Evolutionary conservation across 306 rosid species (phyloP), one percentile per base, ranked within the genome.

Genomic region (Lotus japonicus): DNA sequence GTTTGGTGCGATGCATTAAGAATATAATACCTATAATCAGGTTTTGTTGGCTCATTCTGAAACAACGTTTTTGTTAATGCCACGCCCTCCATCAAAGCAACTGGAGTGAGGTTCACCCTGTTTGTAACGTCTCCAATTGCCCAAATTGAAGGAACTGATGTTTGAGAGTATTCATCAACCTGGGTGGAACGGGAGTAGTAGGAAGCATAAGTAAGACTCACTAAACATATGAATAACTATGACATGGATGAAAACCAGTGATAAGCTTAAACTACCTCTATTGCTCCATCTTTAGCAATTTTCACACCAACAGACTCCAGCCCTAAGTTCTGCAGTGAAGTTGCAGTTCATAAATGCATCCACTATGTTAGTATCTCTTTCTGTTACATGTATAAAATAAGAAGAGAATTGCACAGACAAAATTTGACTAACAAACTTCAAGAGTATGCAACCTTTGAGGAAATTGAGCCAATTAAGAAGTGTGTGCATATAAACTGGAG

Each of bases 41-140:
- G 97, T 79, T 88, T 95, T 76, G 99, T 85, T 66, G 92, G 99
- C 72, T 79, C 89, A 82, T 90, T 82, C 72, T 54, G 86, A 56
- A 90, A 90, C 60, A 95, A 41, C 2, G 99, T 90, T 84, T 87
- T 95, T 10, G 89, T 76, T 33, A 95, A 75, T 49, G 99, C 96
- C 65, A 77, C 74, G 72, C 97, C 99, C 80, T 90, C 99, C 99
- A 95, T 95, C 84, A 95, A 84, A 85, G 99, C 99, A 80, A 95
- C 88, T 11, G 99, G 99, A 59, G 99, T 95, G 68, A 95, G 96
- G 81, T 95, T 95, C 55, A 95, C 23, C 76, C 99, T 87, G 68
- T 87, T 85, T 26, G 99, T 95, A 72, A 81, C 99, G 84, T 95
- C 99, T 77, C 99, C 99, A 54, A 95, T 85, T 4, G 99, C 99